phyloP scores from a whole-genome alignment of 192 early-diverging fungal species.

The Mortierella claussenii region DNA sequence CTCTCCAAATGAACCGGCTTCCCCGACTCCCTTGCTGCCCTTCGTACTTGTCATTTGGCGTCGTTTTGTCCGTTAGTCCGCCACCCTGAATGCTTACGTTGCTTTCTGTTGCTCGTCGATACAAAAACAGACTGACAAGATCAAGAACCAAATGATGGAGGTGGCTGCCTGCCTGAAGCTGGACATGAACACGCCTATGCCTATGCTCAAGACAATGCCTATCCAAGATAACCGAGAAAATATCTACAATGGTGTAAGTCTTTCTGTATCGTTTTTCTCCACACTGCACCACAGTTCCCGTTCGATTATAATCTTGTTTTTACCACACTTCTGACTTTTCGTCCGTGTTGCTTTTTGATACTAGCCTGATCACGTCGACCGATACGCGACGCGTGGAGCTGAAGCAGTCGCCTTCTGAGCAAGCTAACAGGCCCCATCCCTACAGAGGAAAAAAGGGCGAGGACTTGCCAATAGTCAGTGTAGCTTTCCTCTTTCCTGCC shows the following conservation, averaged over 20 bases:
- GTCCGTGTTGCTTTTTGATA: not conserved
- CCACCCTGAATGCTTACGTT: too few relatives aligned
- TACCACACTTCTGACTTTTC: not conserved
- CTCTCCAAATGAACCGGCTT: too few relatives aligned
- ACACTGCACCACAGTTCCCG: too few relatives aligned
- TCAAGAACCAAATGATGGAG: slow-evolving; percentile 53
- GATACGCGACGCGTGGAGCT: slow-evolving; percentile 16
- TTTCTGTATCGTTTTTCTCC: too few relatives aligned
- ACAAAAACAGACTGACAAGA: slow-evolving; percentile 43
- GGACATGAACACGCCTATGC: slow-evolving; percentile 47
- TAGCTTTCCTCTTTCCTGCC: too few relatives aligned
- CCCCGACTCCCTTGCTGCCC: too few relatives aligned
- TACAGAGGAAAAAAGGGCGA: too few relatives aligned
- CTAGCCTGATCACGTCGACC: slow-evolving; percentile 22
- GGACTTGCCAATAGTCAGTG: too few relatives aligned
- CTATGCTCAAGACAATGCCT: slow-evolving; percentile 42
- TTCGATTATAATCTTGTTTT: not conserved
- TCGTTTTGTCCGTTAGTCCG: too few relatives aligned
- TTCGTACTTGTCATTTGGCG: too few relatives aligned
- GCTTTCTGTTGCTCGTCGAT: not conserved
- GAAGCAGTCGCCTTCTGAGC: slow-evolving; percentile 17
- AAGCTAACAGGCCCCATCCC: too few relatives aligned
- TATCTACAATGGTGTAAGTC: slow-evolving; percentile 21
- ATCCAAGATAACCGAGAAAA: slow-evolving; percentile 36
- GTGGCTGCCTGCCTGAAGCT: slow-evolving; percentile 45